Evolutionary conservation across 31 red algal genomes (phyloP), one percentile per base, ranked within the genome.

Genomic region (Bonnemaisonia californica): DNA sequence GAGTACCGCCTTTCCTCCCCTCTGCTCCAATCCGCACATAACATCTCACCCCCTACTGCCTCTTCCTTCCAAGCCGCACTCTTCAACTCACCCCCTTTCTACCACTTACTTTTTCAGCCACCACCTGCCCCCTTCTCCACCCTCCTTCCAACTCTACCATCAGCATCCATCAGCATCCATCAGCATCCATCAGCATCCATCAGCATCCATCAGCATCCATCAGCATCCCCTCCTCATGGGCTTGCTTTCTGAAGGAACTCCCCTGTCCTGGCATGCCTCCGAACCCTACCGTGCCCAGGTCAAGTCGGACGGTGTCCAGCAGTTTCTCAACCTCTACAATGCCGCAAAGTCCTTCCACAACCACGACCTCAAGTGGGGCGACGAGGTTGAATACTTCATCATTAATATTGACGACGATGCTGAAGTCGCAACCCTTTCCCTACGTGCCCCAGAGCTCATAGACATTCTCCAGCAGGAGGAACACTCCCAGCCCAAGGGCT

Each of bases 351-450:
- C 85, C 58, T 82, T 92, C 51, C 76, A 75, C 24, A 56, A 86
- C 22, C 84, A 93, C 48, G 88, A 91, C 23, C 57, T 99, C 29
- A 93, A 92, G 55, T 99, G 97, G 97, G 97, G 97, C 45, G 97
- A 99, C 71, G 97, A 99, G 68, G 88, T 99, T 21, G 97, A 99
- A 69, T 99, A 99, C 58, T 83, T 88, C 1, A 48, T 98, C 3
- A 23, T 98, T 23, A 54, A 69, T 24, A 11, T 88, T 11, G 89
- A 98, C 55, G 45, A 76, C 1, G 27, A 28, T 18, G 60, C 38
- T 11, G 62, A 75, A 22, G 64, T 67, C 1, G 74, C 92, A 28
- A 87, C 80, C 39, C 81, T 99, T 26, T 91, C 82, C n/a, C 77
- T 99, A 0, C 87, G 93, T 5, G 93, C 93, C 13, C 93, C 97